Evolutionary conservation across 371 early-diverging fungal genomes (phyloP), one percentile per base, ranked within the genome.

Genomic region (Mucor racemosus): DNA sequence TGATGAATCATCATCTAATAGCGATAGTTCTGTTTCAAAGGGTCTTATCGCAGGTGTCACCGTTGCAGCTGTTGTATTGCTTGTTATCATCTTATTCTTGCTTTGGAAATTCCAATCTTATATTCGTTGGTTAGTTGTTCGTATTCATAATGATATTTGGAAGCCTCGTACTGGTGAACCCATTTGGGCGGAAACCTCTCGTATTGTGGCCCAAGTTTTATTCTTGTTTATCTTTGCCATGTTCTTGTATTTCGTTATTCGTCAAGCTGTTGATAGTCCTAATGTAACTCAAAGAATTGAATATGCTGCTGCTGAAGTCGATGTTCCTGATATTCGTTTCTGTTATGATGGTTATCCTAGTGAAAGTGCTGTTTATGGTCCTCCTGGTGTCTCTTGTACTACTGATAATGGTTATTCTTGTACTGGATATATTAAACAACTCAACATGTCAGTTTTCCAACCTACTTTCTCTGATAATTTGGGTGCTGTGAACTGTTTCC

Each of bases 81-180:
- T 73, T 13, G 62, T 72, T 36, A 74, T 82, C 19, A 65, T 78
- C 36, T 40, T 78, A 6, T 80, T 82, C 75, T 62, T 80, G 36
- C 59, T 82, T 10, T 82, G 80, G 80, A 71, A 71, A n/a, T 82
- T 80, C 73, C 69, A 76, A 55, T 50, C 69, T 8, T 82, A 78
- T 58, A 50, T 77, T 14, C 67, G 76, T 21, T 78, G 75, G 77
- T 41, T 82, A 8, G 65, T 78, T 26, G 69, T 60, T 3, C 75
- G 76, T 31, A 74, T 80, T 38, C 83, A 82, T 38, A 40, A 61
- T 26, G 83, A 82, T 60, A 76, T 82, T 19, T 82, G 83, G 83
- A 73, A 76, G 53, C 83, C 83, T 54, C 76, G 81, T 72, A 71
- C 75, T 48, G 83, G 83, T 73, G 83, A 82, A 64, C 83, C 83